Percentiles rank a stretch among this genome's conserved stretches.
phyloP scores from a whole-genome alignment of 148 eudicot genomes.

The Rheum nobile region DNA sequence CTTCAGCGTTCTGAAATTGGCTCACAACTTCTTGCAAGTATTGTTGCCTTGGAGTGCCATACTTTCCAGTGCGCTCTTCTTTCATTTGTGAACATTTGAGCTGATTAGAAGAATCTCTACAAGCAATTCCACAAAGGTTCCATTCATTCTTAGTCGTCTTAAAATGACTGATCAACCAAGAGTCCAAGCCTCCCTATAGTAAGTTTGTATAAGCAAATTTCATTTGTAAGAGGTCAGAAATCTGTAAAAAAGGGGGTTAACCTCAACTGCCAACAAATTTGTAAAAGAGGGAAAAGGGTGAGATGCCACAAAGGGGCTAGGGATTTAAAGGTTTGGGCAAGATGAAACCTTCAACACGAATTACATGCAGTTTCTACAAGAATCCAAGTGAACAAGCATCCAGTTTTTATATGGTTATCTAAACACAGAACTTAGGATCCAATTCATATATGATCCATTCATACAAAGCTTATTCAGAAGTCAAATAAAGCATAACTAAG shows the following conservation, averaged over 20 bases:
- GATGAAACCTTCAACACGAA: not conserved
- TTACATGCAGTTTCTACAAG: not conserved
- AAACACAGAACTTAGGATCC: not conserved
- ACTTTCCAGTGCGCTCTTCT: conserved; percentile 68
- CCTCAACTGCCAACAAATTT: not conserved
- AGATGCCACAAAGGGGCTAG: not conserved
- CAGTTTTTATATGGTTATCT: not conserved
- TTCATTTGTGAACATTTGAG: conserved; percentile 68
- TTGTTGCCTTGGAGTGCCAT: conserved; percentile 65
- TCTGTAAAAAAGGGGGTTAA: not conserved
- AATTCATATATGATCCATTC: not conserved
- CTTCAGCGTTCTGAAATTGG: conserved; percentile 52
- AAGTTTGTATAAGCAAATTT: too few species aligned
- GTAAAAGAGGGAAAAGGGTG: not conserved
- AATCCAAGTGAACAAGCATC: not conserved
- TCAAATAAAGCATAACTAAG: not conserved
- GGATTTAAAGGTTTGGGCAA: not conserved
- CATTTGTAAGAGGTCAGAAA: not conserved
- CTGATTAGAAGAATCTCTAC: not conserved
- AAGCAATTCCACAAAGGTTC: not conserved
- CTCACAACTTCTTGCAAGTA: conserved; percentile 76
- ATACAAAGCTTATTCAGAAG: not conserved
- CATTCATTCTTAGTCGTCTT: not conserved
- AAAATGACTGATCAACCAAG: too few species aligned
- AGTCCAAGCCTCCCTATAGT: too few species aligned